These are phyloP conservation scores for Aspergillus carbonarius DNA, from an alignment of 2,329 filamentous ascomycete species.

Conservation along the genomic window DNA sequence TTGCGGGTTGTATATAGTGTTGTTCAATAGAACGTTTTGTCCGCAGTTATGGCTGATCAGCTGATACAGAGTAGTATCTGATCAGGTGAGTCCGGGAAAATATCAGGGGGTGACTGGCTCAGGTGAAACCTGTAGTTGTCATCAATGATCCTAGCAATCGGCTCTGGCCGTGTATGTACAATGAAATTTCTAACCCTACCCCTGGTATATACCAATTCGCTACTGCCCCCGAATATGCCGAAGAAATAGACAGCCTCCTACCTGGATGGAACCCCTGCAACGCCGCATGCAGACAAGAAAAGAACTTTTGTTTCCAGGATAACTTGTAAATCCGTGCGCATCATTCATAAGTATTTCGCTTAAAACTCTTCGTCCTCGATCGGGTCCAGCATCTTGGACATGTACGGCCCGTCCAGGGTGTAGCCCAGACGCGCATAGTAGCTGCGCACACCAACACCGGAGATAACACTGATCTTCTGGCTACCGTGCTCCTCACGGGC, in stretches of 20 bases:
- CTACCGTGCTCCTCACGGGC: slow-evolving; percentile 92
- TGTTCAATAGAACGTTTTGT: slow-evolving; percentile 12
- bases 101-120: neutral
- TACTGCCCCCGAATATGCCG: neutral
- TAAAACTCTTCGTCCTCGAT: slow-evolving; percentile 36
- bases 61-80: too few species aligned
- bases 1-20: slow-evolving; percentile 18
- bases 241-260: neutral
- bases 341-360: neutral
- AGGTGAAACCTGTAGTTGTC: neutral
- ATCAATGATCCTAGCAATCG: neutral
- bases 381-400: slow-evolving; percentile 51
- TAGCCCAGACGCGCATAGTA: slow-evolving; percentile 95
- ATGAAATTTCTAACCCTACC: neutral
- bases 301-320: neutral
- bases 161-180: neutral
- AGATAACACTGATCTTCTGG: slow-evolving; percentile 92
- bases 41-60: neutral
- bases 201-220: neutral
- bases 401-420: slow-evolving; percentile 87
- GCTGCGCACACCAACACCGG: slow-evolving; percentile 91
- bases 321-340: neutral
- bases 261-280: neutral
- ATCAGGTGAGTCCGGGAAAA: too few species aligned
- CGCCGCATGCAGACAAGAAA: neutral